These are phyloP conservation scores for Penicillium cataractarum DNA, from an alignment of 495 filamentous ascomycete species.

Conservation along the genomic window DNA sequence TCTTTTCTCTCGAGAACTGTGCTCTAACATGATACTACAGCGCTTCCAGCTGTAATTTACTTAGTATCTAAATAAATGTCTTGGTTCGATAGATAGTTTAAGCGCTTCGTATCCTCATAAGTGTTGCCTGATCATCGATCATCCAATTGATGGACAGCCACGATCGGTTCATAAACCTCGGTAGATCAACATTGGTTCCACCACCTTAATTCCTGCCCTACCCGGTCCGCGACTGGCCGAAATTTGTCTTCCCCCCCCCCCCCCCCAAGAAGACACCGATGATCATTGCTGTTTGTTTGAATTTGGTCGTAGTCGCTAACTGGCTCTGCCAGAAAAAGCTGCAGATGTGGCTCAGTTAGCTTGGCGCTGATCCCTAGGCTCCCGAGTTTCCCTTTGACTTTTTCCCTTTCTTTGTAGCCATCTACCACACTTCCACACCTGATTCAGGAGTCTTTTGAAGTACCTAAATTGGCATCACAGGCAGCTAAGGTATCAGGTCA, in stretches of 20 bases:
- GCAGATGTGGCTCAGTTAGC: slow-evolving; percentile 5
- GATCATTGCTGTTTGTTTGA: not conserved
- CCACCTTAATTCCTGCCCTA: slow-evolving; percentile 26
- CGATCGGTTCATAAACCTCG: slow-evolving; percentile 10
- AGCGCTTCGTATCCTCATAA: not conserved
- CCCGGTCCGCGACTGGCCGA: not conserved
- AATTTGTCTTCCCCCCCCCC: not conserved
- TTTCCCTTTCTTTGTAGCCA: not conserved
- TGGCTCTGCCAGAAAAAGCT: slow-evolving; percentile 1
- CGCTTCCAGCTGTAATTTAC: too few relatives aligned
- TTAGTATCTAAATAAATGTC: too few relatives aligned
- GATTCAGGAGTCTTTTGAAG: not conserved
- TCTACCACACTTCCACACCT: not conserved
- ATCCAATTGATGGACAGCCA: slow-evolving; percentile 1
- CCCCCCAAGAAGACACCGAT: not conserved
- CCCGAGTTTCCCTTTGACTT: slow-evolving; percentile 5
- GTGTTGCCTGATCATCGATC: slow-evolving; percentile 3
- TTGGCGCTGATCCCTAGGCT: slow-evolving; percentile 12
- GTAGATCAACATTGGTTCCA: slow-evolving; percentile 27
- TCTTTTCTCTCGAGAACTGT: not conserved
- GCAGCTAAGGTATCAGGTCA: slow-evolving; percentile 7
- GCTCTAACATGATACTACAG: not conserved
- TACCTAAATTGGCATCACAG: not conserved
- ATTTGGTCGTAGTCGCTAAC: not conserved
- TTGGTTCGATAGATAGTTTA: not conserved